Conservation (phyloP, 345 rosid genomes). For the Euphorbia pulcherrima region DNA sequence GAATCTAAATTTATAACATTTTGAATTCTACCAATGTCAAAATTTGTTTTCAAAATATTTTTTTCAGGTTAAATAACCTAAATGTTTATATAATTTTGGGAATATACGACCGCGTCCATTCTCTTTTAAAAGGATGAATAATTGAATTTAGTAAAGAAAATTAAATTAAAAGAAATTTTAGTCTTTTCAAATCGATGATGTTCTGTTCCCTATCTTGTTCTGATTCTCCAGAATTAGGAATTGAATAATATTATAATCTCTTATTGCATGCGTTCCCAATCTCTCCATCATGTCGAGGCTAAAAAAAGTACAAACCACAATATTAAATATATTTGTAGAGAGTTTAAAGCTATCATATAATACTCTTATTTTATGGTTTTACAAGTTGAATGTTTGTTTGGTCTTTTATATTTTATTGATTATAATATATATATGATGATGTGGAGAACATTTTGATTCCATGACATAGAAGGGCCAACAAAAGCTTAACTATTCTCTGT, state of each 20-base stretch:
- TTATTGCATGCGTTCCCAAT: not conserved
- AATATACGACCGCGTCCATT: not conserved
- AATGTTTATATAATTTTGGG: too few relatives aligned
- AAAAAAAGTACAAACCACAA: not conserved
- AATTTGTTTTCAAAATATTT: too few relatives aligned
- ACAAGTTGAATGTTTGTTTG: not conserved
- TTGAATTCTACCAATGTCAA: too few relatives aligned
- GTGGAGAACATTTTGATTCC: not conserved
- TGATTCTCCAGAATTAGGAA: slow-evolving; percentile 9
- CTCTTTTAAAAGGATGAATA: not conserved
- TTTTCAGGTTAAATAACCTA: too few relatives aligned
- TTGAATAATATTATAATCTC: not conserved
- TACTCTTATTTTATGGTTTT: not conserved
- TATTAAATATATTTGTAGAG: not conserved
- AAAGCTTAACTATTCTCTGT: not conserved
- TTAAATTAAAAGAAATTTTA: not conserved
- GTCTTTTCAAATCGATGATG: not conserved
- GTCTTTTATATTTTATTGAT: not conserved
- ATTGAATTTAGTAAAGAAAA: not conserved
- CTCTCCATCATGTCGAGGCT: not conserved
- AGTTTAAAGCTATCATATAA: not conserved
- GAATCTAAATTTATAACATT: too few relatives aligned
- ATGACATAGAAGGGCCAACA: slow-evolving; percentile 3
- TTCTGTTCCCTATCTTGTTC: slow-evolving; percentile 10
- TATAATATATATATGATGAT: not conserved